Evolutionary conservation across 2,329 filamentous ascomycete species (phyloP).

Genomic region (Xylariaceae sp.): DNA sequence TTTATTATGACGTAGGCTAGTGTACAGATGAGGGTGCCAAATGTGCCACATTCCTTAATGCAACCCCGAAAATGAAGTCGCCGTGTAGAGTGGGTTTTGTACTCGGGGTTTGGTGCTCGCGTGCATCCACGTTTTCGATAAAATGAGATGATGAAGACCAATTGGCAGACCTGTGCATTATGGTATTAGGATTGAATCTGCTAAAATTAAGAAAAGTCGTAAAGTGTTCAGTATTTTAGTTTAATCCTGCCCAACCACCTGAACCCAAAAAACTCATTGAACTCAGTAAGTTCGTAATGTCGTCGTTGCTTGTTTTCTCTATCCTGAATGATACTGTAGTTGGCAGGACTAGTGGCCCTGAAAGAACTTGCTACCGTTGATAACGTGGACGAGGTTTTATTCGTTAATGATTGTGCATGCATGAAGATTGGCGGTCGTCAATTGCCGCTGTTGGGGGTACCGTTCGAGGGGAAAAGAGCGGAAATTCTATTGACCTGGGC

Average conservation of each 20-base stretch:
- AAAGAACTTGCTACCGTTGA: neutral
- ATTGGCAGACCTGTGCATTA: neutral
- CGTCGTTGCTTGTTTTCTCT: neutral
- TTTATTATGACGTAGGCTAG: too few species aligned
- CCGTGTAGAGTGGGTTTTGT: too few species aligned
- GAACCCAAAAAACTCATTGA: neutral
- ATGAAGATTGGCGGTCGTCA: neutral
- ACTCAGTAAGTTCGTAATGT: neutral
- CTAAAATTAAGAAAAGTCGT: neutral
- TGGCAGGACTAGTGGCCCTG: neutral
- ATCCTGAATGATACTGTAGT: neutral
- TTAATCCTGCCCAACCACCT: neutral
- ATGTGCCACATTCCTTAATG: too few species aligned
- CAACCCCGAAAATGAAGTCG: too few species aligned
- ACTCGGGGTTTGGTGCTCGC: too few species aligned
- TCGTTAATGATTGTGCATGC: neutral
- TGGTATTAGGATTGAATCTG: neutral
- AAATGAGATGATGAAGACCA: neutral
- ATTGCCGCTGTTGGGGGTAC: neutral
- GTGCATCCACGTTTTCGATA: too few species aligned
- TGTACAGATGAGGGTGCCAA: too few species aligned
- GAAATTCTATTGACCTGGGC: slow-evolving; percentile 1
- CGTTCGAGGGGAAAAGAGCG: neutral
- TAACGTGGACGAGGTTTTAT: neutral
- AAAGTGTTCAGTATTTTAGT: too few species aligned